A percentile compares a stretch with the other conserved stretches of the same genome.
phyloP scores from a whole-genome alignment of 805 yeast species.

The Hanseniaspora vineae region DNA sequence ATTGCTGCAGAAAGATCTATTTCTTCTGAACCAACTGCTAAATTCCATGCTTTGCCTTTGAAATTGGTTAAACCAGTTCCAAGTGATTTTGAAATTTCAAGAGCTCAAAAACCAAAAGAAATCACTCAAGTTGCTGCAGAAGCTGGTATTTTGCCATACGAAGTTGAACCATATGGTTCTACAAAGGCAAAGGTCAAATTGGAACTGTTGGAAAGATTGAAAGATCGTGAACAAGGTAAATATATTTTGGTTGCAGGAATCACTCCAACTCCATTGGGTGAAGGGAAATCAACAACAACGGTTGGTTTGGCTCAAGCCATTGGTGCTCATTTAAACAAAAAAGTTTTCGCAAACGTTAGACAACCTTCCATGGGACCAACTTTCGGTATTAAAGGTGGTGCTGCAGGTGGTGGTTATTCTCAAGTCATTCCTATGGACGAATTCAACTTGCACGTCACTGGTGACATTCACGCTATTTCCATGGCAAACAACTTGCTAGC shows the following conservation, averaged over 20 bases:
- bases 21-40: slow-evolving; percentile 14
- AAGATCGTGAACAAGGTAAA: slow-evolving; percentile 43
- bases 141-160: slow-evolving; percentile 52
- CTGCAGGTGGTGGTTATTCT: slow-evolving; percentile 84
- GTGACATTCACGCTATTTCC: slow-evolving; percentile 77
- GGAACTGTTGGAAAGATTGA: slow-evolving; percentile 47
- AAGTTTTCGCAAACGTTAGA: slow-evolving; percentile 70
- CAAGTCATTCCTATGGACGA: slow-evolving; percentile 86
- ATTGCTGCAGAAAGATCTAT: slow-evolving; percentile 40
- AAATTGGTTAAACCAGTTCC: slow-evolving; percentile 57
- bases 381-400: slow-evolving; percentile 82
- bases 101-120: slow-evolving; percentile 61
- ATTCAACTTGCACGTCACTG: slow-evolving; percentile 75
- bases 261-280: slow-evolving; percentile 79
- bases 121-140: slow-evolving; percentile 58
- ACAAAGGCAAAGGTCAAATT: slow-evolving; percentile 67
- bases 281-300: slow-evolving; percentile 76
- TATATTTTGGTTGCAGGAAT: slow-evolving; percentile 72
- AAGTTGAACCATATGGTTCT: slow-evolving; percentile 63
- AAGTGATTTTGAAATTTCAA: slow-evolving; percentile 65
- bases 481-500: slow-evolving; percentile 72
- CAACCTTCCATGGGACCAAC: slow-evolving; percentile 88
- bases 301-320: slow-evolving; percentile 73
- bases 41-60: slow-evolving; percentile 41
- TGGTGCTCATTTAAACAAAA: slow-evolving; percentile 58